Base-by-base conservation (phyloP, 1,284 basidiomycete species). In the Cutaneotrichosporon dermatis region DNA sequence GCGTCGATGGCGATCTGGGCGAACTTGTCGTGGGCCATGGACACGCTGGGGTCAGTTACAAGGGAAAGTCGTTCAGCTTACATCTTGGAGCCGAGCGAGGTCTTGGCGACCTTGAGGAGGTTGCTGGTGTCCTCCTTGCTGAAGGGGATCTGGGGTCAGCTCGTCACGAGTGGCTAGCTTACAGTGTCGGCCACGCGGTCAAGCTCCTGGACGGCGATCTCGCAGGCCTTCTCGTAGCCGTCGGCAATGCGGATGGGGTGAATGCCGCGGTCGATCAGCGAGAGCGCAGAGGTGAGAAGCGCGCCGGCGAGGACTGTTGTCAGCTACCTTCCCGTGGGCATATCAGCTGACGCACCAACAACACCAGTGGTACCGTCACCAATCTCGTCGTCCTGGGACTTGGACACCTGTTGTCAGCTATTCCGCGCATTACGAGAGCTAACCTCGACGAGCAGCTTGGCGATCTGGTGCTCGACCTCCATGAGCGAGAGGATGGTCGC, bases 291-390 rank as follows among this genome's bases (percentile, higher is more conserved):
- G 15, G 76, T 75, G 54, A 99, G 81, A 34, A 99, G 83, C 25
- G 96, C 96, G 65, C 95, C 95, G 39, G 95, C 96, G 61, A 99
- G 88, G 2, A 99, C 95, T 92, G 65, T 13, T 10, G 42, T 58
- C 57, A 58, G 57, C 44, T 52, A 15, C 2, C 16, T 6, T 10
- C 25, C n/a, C 12, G 13, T 1, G 16, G 25, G 25, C 25, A 25
- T 25, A 25, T 42, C 9, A 54, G 51, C 49, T 40, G 39, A 83
- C 91, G 76, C 75, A 93, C 92, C 92, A 68, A 98, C 95, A 62
- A 99, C 95, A 78, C 95, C 96, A 40, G 95, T 99, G 9, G 95
- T 99, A 59, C 95, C 96, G 79, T 99, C 95, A 51, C 96, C 95
- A 76, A 99, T 96, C 82, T 99, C 95, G 79, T 98, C 94, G 76